Conservation (phyloP, 2,329 filamentous ascomycete species). For the Aspergillus tamarii region DNA sequence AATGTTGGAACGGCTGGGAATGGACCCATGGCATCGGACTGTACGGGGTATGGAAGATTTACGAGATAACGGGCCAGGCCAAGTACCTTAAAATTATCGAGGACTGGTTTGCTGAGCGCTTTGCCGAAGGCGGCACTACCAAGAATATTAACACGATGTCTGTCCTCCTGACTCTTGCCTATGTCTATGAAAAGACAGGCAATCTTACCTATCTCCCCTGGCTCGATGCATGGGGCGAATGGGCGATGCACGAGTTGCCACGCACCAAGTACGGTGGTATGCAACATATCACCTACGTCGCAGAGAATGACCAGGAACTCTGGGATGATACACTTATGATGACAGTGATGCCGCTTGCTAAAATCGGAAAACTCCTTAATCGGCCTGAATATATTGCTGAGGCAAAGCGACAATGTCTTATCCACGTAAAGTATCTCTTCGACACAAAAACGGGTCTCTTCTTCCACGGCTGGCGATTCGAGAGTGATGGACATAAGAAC, state of each 20-base stretch:
- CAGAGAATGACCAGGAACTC: constrained; percentile 72
- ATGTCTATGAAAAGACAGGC: constrained; percentile 74
- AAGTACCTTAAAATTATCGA: constrained; percentile 68
- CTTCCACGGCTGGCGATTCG: constrained; percentile 82
- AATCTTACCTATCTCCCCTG: constrained; percentile 73
- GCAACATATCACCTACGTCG: constrained; percentile 75
- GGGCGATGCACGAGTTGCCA: constrained; percentile 76
- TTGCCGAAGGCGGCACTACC: constrained; percentile 71
- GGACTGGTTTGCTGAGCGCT: constrained; percentile 71
- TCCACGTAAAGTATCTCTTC: constrained; percentile 78
- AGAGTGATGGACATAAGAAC: constrained; percentile 60
- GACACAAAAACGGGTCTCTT: constrained; percentile 73
- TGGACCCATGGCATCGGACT: constrained; percentile 81
- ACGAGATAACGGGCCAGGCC: constrained; percentile 68
- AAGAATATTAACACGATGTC: constrained; percentile 92
- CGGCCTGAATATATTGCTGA: constrained; percentile 75
- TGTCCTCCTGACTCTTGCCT: constrained; percentile 73
- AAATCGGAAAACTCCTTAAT: constrained; percentile 72
- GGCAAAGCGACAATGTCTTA: constrained; percentile 74
- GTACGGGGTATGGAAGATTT: constrained; percentile 82
- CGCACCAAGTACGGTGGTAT: constrained; percentile 72
- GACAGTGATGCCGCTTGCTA: constrained; percentile 78
- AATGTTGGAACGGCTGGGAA: constrained; percentile 76
- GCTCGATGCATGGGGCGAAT: constrained; percentile 81
- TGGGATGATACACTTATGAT: constrained; percentile 91